These are phyloP conservation scores for Salix arbutifolia DNA, from an alignment of 345 rosid genomes.

Conservation along the genomic window DNA sequence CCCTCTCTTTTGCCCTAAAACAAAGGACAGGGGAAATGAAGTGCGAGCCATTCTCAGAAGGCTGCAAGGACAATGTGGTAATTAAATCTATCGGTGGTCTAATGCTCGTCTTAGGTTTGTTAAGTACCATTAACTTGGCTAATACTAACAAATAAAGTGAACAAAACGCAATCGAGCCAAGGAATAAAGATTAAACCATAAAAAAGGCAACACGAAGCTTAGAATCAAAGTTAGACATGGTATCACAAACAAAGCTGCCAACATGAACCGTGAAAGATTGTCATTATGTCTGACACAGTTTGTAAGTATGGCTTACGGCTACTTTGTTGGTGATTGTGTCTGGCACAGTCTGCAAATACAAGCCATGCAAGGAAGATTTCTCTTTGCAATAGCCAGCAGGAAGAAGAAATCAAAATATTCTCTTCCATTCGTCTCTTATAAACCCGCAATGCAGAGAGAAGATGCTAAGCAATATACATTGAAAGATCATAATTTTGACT, in stretches of 20 bases:
- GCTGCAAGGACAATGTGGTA: neutral
- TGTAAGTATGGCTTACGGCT: neutral
- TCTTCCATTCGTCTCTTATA: slow-evolving; percentile 22
- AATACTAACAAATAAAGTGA: neutral
- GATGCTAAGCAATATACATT: neutral
- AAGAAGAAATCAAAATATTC: slow-evolving; percentile 43
- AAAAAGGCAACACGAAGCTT: slow-evolving; percentile 35
- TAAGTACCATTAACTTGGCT: neutral
- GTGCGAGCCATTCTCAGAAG: neutral
- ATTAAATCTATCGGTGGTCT: neutral
- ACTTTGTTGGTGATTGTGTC: too few relatives aligned
- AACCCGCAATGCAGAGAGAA: slow-evolving; percentile 1
- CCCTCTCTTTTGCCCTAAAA: neutral
- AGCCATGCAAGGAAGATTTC: slow-evolving; percentile 14
- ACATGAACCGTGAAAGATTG: neutral
- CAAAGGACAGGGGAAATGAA: neutral
- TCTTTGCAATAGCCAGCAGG: slow-evolving; percentile 18
- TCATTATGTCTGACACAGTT: neutral
- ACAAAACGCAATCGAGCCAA: slow-evolving; percentile 12
- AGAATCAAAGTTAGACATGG: slow-evolving; percentile 34
- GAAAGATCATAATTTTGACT: neutral
- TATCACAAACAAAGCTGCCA: neutral
- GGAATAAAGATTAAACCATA: slow-evolving; percentile 24
- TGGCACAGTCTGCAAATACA: neutral
- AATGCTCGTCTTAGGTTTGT: neutral